Evolutionary conservation across 352 stramenopile species (phyloP), one percentile per base, ranked within the genome.

Genomic region (Phytophthora ramorum): DNA sequence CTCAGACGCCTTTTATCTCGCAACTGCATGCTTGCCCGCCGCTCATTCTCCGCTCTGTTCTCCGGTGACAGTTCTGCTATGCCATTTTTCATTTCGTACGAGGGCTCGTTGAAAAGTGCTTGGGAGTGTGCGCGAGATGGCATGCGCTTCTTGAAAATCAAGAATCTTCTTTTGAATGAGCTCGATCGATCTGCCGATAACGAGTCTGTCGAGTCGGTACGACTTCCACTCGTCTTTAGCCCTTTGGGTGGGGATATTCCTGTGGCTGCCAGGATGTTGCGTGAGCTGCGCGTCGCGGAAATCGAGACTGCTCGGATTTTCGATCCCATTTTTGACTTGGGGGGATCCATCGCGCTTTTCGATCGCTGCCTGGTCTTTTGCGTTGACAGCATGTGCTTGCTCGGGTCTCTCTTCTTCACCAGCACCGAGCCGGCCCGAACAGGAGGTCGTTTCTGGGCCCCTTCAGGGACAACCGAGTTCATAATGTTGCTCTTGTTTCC

Each of bases 1-100:
- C 85, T 93, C 8, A 91, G 52, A 0, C 85, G 72, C 1, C 85
- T 67, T 49, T 90, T 89, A 41, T 88, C 71, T 20, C 75, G 70
- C 0, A 90, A 64, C 51, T 81, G 76, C 24, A 88, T 76, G 9
- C 80, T 86, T 2, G 80, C 76, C 10, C 79, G 78, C 2, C 83
- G 78, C 35, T 93, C 85, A 43, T 92, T 89, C 10, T 81, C 63
- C 3, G 77, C 69, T n/a, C 83, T 78, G 30, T 87, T 66, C 41
- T 85, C 76, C 8, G 77, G 73, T 7, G 83, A 84, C 0, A 90
- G 43, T 22, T 66, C 82, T 0, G 85, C 82, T 24, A 93, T 73
- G 2, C 80, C 74, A 10, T 89, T 71, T 12, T 79, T 79, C 4
- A 73, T 66, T 30, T 71, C 63, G 77, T 93, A 93, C 22, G 75